phyloP scores from a whole-genome alignment of 176 grass and related monocot genomes.

The Guadua angustifolia region DNA sequence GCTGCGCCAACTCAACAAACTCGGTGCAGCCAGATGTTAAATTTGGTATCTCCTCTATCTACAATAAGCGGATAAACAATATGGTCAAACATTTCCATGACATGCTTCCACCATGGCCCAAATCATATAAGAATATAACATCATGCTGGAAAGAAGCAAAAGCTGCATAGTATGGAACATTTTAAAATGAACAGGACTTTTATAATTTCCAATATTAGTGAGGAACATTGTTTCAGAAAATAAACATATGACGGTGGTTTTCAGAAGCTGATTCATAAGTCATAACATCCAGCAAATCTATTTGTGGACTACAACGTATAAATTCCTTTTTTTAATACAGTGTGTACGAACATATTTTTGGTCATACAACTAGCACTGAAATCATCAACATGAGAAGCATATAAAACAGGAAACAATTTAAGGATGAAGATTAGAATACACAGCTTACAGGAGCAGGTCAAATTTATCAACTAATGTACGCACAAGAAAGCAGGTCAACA shows the following conservation, averaged over 20 bases:
- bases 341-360: neutral
- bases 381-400: neutral
- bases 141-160: neutral
- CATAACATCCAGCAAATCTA: neutral
- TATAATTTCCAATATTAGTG: conserved; percentile 7
- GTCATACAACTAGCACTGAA: neutral
- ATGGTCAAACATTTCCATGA: conserved; percentile 41
- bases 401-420: conserved; percentile 11
- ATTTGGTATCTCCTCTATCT: conserved; percentile 98
- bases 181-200: conserved; percentile 4
- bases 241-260: neutral
- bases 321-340: neutral
- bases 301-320: neutral
- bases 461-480: neutral
- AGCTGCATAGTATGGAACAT: neutral
- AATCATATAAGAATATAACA: conserved; percentile 12
- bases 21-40: conserved; percentile 96
- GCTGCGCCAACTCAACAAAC: conserved; percentile 92
- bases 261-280: conserved; percentile 3
- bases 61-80: conserved; percentile 41
- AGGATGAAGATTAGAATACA: neutral
- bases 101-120: conserved; percentile 1
- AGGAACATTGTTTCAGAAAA: conserved; percentile 15
- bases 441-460: neutral
- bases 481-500: neutral